A percentile compares a stretch with the other conserved stretches of the same genome.
Conservation (phyloP, 106 monocot genomes). For the Platanthera zijinensis region DNA sequence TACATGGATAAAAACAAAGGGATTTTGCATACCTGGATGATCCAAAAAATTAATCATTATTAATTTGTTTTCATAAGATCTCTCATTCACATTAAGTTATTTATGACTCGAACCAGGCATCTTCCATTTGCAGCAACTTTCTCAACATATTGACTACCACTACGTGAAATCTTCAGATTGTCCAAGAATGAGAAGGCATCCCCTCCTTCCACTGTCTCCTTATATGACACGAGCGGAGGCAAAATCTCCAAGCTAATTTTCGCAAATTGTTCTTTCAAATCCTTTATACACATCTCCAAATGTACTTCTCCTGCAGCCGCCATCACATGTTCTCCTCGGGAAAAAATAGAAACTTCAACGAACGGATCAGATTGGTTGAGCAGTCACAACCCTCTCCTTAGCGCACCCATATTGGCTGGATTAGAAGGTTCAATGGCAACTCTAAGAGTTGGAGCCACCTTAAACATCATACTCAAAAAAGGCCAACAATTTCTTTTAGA, state of each 20-base stretch:
- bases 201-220: slow-evolving; percentile 83
- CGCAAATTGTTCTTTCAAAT: slow-evolving; percentile 81
- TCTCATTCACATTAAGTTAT: too few species aligned
- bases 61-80: too few species aligned
- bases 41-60: too few species aligned
- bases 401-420: slow-evolving; percentile 60
- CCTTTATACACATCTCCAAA: slow-evolving; percentile 93
- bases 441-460: slow-evolving; percentile 78
- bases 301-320: slow-evolving; percentile 97
- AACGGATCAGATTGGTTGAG: slow-evolving; percentile 90
- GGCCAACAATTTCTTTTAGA: slow-evolving; percentile 71
- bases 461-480: slow-evolving; percentile 92
- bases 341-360: slow-evolving; percentile 73
- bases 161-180: slow-evolving; percentile 21
- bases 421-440: slow-evolving; percentile 89
- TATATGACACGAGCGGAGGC: slow-evolving; percentile 74
- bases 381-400: slow-evolving; percentile 69
- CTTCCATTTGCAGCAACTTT: slow-evolving; percentile 74
- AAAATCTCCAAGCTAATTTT: slow-evolving; percentile 78
- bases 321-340: slow-evolving; percentile 85
- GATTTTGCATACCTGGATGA: too few species aligned
- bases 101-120: slow-evolving; percentile 42
- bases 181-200: slow-evolving; percentile 36
- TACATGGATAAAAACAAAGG: too few species aligned
- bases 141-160: slow-evolving; percentile 35